Evolutionary conservation across 1,284 basidiomycete genomes (phyloP), one percentile per base, ranked within the genome.

Genomic region (Bothia castanella): DNA sequence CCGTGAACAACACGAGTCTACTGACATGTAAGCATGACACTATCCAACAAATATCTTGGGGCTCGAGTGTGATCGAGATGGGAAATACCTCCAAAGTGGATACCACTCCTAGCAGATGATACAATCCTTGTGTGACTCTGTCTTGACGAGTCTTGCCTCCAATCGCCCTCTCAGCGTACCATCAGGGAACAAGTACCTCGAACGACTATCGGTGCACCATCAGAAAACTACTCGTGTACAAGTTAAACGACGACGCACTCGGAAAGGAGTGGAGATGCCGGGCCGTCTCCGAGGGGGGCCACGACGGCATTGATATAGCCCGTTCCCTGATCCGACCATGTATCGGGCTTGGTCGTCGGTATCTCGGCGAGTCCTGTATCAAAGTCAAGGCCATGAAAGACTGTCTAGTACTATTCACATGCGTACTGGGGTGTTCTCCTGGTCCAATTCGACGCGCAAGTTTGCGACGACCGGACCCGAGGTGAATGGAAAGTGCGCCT

Each of bases 321-420:
- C n/a, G 52, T 42, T 5, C 54, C 51, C 4, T 54, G 51, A n/a
- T 62, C 44, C 3, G 59, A 60, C 60, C 60, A 61, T 1, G 42
- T 62, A 0, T 46, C 40, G 1, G 59, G 51, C 27, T 51, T 58
- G 20, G 40, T 57, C 1, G 34, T 58, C 11, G 35, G 49, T 6
- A 17, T 42, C 8, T 49, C 51, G 1, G 16, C 4, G 4, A 4
- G 17, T 17, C 43, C 52, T 60, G 31, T 9, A 20, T 20, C 3
- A 16, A 21, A 36, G 25, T 16, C 9, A 5, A 21, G 16, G 17
- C 20, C 14, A 5, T 2, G 30, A 25, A n/a, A 13, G n/a, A 10
- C 5, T 5, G 2, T 29, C 5, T 7, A 2, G n/a, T n/a, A n/a
- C n/a, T n/a, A n/a, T 19, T 19, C 4, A 13, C 20, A 13, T 27